Conservation (phyloP, 2,329 filamentous ascomycete genomes). For the Capronia coronata region DNA sequence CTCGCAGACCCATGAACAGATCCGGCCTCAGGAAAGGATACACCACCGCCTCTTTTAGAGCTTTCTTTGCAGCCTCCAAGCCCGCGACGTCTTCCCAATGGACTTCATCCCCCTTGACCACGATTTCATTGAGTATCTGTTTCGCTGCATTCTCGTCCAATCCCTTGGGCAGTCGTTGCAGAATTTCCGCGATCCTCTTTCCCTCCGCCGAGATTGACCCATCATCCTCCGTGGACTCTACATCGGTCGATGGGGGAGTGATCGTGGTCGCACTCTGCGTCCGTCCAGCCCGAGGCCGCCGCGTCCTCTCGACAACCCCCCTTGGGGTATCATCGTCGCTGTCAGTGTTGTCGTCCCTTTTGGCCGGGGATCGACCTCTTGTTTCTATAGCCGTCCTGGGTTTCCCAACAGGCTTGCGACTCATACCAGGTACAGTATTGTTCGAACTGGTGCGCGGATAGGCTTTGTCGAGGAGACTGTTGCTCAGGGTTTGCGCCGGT, state of each 20-base stretch:
- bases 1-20: constrained; percentile 88
- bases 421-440: constrained; percentile 18
- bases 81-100: constrained; percentile 93
- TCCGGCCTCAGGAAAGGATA: constrained; percentile 95
- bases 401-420: constrained; percentile 34
- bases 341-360: constrained; percentile 30
- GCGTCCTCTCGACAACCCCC: constrained; percentile 10
- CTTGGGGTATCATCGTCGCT: constrained; percentile 33
- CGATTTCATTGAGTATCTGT: constrained; percentile 92
- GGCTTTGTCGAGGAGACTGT: constrained; percentile 22
- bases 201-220: constrained; percentile 46
- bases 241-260: constrained; percentile 45
- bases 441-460: constrained; percentile 15
- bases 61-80: constrained; percentile 80
- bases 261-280: constrained; percentile 38
- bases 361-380: constrained; percentile 16
- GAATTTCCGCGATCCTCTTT: constrained; percentile 54
- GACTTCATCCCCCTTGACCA: constrained; percentile 89
- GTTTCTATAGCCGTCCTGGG: constrained; percentile 12
- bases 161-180: constrained; percentile 73
- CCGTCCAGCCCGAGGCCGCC: constrained; percentile 25
- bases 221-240: constrained; percentile 43
- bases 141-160: constrained; percentile 77
- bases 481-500: constrained; percentile 20
- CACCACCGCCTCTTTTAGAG: constrained; percentile 89